Base-by-base conservation (phyloP, 495 filamentous ascomycete genomes). In the Daldinia vernicosa region DNA sequence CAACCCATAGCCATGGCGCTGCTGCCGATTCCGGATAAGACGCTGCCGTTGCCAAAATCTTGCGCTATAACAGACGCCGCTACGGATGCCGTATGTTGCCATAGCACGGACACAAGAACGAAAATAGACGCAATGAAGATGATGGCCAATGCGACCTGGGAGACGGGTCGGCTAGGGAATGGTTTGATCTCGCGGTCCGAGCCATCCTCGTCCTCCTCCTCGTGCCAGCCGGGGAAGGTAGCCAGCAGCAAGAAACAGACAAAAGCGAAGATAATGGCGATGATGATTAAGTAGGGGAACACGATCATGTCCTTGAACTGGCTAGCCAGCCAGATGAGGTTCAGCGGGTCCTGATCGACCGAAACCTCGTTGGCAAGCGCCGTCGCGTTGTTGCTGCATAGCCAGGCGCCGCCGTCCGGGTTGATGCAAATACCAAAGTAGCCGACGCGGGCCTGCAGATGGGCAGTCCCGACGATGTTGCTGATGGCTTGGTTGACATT, bases 1-100 rank as follows among this genome's bases (percentile, higher is more conserved):
- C 95, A 98, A 27, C 95, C 95, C 73, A 98, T 85, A 30, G 98
- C 91, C 93, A 98, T 98, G 9, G 95, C 95, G 3, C 89, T 92
- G 5, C 92, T 92, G 2, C 95, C 95, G 40, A 98, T 93, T 14
- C 95, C 95, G 58, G 90, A 92, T 79, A 88, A 84, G 15, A 98
- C 92, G 72, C 90, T 93, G 17, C 95, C 95, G 79, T 98, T 98
- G n/a, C 91, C 95, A 71, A 98, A 85, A 75, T 97, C 94, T 79
- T 97, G 93, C 0, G 93, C 94, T 65, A 98, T 92, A 50, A 94
- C 93, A 63, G 92, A 92, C 14, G 95, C 95, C 6, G 94, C 95
- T 0, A 98, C 94, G 0, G 94, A 97, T 0, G 95, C 95, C 17
- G 95, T 98, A 76, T 98, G 95, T 76, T 91, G 89, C 89, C 89